Base-by-base conservation (phyloP, 2,329 filamentous ascomycete genomes). In the Trichoderma hamatum region DNA sequence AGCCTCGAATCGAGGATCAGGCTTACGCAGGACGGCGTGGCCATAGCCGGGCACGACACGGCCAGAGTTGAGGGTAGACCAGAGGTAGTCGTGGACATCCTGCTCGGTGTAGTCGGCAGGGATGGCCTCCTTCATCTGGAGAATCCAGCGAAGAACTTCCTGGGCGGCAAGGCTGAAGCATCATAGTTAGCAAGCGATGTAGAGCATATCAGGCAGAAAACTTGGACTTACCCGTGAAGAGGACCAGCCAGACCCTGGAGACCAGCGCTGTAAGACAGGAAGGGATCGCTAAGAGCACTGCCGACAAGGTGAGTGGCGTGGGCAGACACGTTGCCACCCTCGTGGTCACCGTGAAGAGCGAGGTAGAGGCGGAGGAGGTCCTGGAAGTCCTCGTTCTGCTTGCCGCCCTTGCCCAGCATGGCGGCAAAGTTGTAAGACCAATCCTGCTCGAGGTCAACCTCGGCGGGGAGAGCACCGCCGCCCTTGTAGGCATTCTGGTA, bases 401-500 rank as follows among this genome's bases (percentile, higher is more conserved):
- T 89, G 73, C 94, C 93, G 62, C 90, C 88, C 84, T 96, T 97
- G 77, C 95, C 95, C 66, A 98, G 88, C 89, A 98, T 94, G 73
- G 94, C 92, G 56, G 96, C 96, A 77, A 97, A 99, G 86, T 99
- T 99, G 86, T 97, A 97, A 0, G 94, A 91, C 96, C 96, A 99
- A 82, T 99, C 96, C 82, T 97, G 93, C 74, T 91, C 86, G 69
- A 88, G 81, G 76, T 99, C 94, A 61, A 96, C 84, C 79, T 92
- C 84, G 74, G 90, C 88, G 10, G 93, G 89, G 71, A 97, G 85
- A 73, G 92, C 84, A 76, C 91, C 90, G 69, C 86, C 86, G 79
- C 94, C 89, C 74, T 88, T 84, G 87, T 96, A 92, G 72, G 93
- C 85, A 80, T 96, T 96, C 77, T 97, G 93, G 86, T 99, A 97